These are phyloP conservation scores for Backusella parvicylindrica DNA, from an alignment of 192 early-diverging fungal genomes.

Conservation along the genomic window DNA sequence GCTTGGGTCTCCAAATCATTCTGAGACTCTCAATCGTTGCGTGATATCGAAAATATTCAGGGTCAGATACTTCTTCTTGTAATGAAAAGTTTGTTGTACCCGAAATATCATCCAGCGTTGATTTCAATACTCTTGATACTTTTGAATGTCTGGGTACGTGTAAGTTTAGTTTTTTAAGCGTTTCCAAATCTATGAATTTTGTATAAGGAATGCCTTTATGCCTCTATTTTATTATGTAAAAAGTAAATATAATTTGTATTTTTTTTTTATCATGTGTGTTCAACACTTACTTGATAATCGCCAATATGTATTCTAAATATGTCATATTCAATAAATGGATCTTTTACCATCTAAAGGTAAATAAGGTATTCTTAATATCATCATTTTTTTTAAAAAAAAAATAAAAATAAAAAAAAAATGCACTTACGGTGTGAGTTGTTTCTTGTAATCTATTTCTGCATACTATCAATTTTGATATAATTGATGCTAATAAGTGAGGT, in stretches of 20 bases:
- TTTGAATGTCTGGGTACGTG: conserved; percentile 36
- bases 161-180: conserved; percentile 32
- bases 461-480: conserved; percentile 44
- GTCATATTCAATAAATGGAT: conserved; percentile 44
- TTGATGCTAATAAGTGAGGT: conserved; percentile 41
- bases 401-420: neutral
- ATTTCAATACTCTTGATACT: conserved; percentile 46
- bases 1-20: conserved; percentile 41
- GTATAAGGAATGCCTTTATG: conserved; percentile 27
- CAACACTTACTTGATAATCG: conserved; percentile 37
- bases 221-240: conserved; percentile 3
- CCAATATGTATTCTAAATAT: conserved; percentile 37
- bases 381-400: too few species aligned
- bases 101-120: conserved; percentile 50
- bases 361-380: neutral
- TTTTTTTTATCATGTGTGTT: neutral
- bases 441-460: conserved; percentile 42
- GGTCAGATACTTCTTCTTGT: conserved; percentile 37
- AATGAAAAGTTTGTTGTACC: conserved; percentile 26
- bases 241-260: neutral
- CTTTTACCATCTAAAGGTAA: conserved; percentile 39
- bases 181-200: conserved; percentile 33
- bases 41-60: conserved; percentile 43
- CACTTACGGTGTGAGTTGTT: conserved; percentile 40
- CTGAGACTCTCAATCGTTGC: conserved; percentile 40